These are phyloP conservation scores for Penicillium rolfsii DNA, from an alignment of 2,329 filamentous ascomycete species.

Conservation along the genomic window DNA sequence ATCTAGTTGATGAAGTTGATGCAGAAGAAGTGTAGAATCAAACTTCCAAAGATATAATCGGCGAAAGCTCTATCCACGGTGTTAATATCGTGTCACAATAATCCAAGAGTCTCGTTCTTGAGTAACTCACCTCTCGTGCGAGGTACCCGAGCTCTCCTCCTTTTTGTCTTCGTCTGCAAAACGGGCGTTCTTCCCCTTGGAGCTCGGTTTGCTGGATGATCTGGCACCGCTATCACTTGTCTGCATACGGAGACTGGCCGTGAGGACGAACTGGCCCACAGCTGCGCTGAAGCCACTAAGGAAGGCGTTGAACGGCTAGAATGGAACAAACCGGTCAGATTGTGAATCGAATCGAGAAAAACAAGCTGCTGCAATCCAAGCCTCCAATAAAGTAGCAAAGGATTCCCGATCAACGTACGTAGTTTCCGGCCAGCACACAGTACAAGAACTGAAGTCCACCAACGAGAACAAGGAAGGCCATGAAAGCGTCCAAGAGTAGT, in stretches of 20 bases:
- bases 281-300: slow-evolving; percentile 91
- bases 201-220: slow-evolving; percentile 60
- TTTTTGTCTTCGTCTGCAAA: slow-evolving; percentile 29
- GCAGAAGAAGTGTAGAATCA: slow-evolving; percentile 98
- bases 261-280: slow-evolving; percentile 96
- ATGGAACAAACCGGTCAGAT: background rate
- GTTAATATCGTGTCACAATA: slow-evolving; percentile 8
- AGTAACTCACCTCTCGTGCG: slow-evolving; percentile 47
- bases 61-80: slow-evolving; percentile 75
- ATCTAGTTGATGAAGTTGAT: slow-evolving; percentile 98
- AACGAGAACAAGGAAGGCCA: slow-evolving; percentile 82
- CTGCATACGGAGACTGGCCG: slow-evolving; percentile 87
- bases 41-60: slow-evolving; percentile 90
- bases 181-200: slow-evolving; percentile 35
- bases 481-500: slow-evolving; percentile 88
- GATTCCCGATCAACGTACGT: slow-evolving; percentile 65
- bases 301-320: slow-evolving; percentile 96
- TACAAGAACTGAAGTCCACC: slow-evolving; percentile 93
- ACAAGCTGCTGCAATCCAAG: background rate
- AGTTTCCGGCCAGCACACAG: slow-evolving; percentile 89
- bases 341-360: background rate
- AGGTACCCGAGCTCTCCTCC: slow-evolving; percentile 34
- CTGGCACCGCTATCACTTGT: slow-evolving; percentile 60
- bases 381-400: too few species aligned
- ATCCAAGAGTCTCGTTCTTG: background rate